phyloP scores from a whole-genome alignment of 1,284 basidiomycete genomes.

The Ustilago loliicola region DNA sequence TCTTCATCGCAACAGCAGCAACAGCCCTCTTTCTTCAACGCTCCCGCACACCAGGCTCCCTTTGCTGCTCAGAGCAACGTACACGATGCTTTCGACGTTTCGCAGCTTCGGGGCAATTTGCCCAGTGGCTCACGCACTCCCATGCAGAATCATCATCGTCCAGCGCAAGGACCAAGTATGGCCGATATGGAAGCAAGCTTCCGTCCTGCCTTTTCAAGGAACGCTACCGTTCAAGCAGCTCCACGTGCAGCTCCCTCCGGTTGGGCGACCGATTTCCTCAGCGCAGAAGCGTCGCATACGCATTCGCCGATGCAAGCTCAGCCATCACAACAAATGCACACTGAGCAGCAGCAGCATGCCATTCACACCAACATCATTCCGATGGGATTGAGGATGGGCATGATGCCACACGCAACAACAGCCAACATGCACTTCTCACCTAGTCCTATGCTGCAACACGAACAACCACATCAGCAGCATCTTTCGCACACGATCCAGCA shows the following conservation, averaged over 20 bases:
- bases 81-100: slow-evolving; percentile 55
- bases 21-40: slow-evolving; percentile 50
- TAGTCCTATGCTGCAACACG: slow-evolving; percentile 29
- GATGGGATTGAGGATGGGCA: slow-evolving; percentile 34
- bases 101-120: slow-evolving; percentile 54
- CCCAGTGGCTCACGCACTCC: slow-evolving; percentile 39
- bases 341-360: slow-evolving; percentile 24
- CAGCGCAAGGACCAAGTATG: slow-evolving; percentile 20
- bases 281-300: slow-evolving; percentile 26
- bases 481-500: slow-evolving; percentile 15
- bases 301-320: slow-evolving; percentile 17
- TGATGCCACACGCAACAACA: slow-evolving; percentile 21
- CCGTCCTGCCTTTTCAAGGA: slow-evolving; percentile 35
- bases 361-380: slow-evolving; percentile 40
- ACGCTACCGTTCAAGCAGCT: slow-evolving; percentile 8
- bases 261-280: slow-evolving; percentile 60
- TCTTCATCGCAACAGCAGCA: slow-evolving; percentile 35
- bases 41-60: slow-evolving; percentile 24
- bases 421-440: slow-evolving; percentile 25
- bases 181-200: slow-evolving; percentile 52
- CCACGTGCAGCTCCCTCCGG: slow-evolving; percentile 33
- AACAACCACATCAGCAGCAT: slow-evolving; percentile 16
- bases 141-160: slow-evolving; percentile 24
- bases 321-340: slow-evolving; percentile 28
- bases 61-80: slow-evolving; percentile 18